Percentiles rank a stretch among this genome's conserved stretches.
Conservation (phyloP, 1,139 yeast species). For the Pichia inconspicua region DNA sequence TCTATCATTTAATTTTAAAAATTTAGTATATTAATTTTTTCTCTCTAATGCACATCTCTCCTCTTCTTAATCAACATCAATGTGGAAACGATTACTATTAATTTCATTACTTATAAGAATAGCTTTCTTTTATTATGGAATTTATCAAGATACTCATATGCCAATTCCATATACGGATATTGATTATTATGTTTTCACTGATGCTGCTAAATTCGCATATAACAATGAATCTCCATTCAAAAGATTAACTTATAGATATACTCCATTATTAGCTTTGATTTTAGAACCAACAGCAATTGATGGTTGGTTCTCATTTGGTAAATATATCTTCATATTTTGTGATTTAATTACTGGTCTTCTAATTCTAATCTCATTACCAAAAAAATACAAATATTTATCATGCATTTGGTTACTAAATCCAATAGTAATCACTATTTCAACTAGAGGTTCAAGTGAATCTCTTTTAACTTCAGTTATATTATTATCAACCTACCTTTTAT, state of each 20-base stretch:
- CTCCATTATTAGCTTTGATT: slow-evolving; percentile 84
- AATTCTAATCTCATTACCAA: slow-evolving; percentile 7
- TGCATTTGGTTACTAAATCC: slow-evolving; percentile 83
- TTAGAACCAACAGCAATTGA: slow-evolving; percentile 51
- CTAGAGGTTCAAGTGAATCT: slow-evolving; percentile 92
- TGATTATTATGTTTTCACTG: slow-evolving; percentile 88
- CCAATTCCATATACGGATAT: slow-evolving; percentile 85
- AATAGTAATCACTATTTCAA: slow-evolving; percentile 88
- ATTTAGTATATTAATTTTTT: background rate
- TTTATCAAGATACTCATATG: slow-evolving; percentile 77
- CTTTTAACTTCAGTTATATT: slow-evolving; percentile 72
- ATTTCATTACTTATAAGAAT: slow-evolving; percentile 32
- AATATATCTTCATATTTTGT: slow-evolving; percentile 63
- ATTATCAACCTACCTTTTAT: slow-evolving; percentile 43
- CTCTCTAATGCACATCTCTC: too few relatives aligned
- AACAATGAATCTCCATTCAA: slow-evolving; percentile 63
- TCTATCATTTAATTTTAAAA: background rate
- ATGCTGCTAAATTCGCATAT: slow-evolving; percentile 72
- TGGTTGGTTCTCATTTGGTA: slow-evolving; percentile 65
- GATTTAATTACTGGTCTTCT: slow-evolving; percentile 77
- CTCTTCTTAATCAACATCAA: too few relatives aligned
- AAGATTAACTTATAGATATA: slow-evolving; percentile 86
- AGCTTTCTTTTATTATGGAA: slow-evolving; percentile 70
- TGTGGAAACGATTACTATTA: slow-evolving; percentile 1
- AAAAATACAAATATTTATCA: slow-evolving; percentile 39